Evolutionary conservation across 345 rosid genomes (phyloP), one percentile per base, ranked within the genome.

Genomic region (Salix koriyanagi): DNA sequence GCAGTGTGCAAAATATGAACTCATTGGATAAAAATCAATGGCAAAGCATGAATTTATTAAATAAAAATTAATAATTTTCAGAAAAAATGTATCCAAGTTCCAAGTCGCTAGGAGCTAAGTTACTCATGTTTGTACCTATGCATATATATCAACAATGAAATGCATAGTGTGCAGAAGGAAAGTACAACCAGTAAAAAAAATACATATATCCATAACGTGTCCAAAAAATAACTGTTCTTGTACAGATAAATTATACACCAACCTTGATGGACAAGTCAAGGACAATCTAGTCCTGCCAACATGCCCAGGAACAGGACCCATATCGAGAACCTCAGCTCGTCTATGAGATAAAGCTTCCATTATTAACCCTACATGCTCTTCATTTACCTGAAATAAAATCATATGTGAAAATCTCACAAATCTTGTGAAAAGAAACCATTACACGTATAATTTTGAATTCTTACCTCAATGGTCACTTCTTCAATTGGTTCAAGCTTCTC

Each of bases 281-380:
- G 92, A 88, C 84, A 96, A 67, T 80, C 93, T 96, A 30, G 97
- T 91, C 85, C 99, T 92, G 67, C 97, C 97, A 75, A 65, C 85
- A 80, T 86, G 85, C 86, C 99, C 98, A 75, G 97, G 88, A 66
- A 96, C 99, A 80, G 97, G 97, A 74, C 97, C 92, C 97, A 96
- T 91, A 87, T 96, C 99, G 54, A 84, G 46, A 76, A 93, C 87
- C 79, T 92, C 97, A 42, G 85, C 98, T 46, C 92, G 90, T 84
- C 99, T 92, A 75, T 92, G 98, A 78, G 99, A 90, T 44, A 96
- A 85, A 82, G 99, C 97, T 87, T 93, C 99, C 96, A 96, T 87
- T 70, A 93, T 85, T 75, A 91, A 80, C 70, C 97, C 99, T 68
- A 91, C 94, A 69, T 96, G 98, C 84, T 96, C 99, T 62, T 92